A percentile compares a stretch with the other conserved stretches of the same genome.
These are phyloP conservation scores for Fusarium luffae DNA, from an alignment of 2,329 filamentous ascomycete species.

Conservation along the genomic window DNA sequence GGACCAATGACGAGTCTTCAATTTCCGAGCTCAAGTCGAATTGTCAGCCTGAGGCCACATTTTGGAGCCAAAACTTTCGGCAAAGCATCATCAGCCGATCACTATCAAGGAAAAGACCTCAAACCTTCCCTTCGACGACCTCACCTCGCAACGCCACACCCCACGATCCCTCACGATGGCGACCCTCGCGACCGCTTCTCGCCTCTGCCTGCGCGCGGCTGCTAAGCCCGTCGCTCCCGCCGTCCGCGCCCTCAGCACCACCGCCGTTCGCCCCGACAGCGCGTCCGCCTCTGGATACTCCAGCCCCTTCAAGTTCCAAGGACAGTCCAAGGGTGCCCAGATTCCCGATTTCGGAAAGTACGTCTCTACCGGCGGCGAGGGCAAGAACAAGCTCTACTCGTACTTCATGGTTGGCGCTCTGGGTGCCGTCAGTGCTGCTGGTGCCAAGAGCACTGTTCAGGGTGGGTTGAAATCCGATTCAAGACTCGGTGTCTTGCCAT, in stretches of 20 bases:
- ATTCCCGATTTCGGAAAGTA: slow-evolving; percentile 94
- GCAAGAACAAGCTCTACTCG: slow-evolving; percentile 85
- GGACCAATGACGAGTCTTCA: slow-evolving; percentile 58
- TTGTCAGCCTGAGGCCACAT: slow-evolving; percentile 58
- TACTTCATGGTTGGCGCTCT: slow-evolving; percentile 99
- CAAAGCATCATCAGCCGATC: slow-evolving; percentile 54
- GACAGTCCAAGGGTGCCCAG: slow-evolving; percentile 68
- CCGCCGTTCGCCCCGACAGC: slow-evolving; percentile 60
- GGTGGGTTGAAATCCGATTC: slow-evolving; percentile 70
- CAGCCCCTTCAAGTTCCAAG: slow-evolving; percentile 75
- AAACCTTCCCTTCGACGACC: slow-evolving; percentile 49
- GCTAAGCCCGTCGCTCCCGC: slow-evolving; percentile 55
- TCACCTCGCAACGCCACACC: slow-evolving; percentile 45
- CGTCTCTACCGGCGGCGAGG: slow-evolving; percentile 74
- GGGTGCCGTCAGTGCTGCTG: slow-evolving; percentile 90
- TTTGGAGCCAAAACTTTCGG: slow-evolving; percentile 56
- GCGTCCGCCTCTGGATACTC: slow-evolving; percentile 64
- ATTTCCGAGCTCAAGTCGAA: slow-evolving; percentile 58
- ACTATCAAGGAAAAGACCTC: slow-evolving; percentile 61
- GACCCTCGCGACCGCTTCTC: slow-evolving; percentile 74
- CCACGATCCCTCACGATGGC: slow-evolving; percentile 64
- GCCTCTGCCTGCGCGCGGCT: slow-evolving; percentile 72
- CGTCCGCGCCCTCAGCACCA: slow-evolving; percentile 67
- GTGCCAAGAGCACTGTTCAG: slow-evolving; percentile 97
- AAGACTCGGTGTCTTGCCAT: slow-evolving; percentile 41